Conservation (phyloP, 176 grass and related monocot genomes). For the Ampelocalamus luodianensis region DNA sequence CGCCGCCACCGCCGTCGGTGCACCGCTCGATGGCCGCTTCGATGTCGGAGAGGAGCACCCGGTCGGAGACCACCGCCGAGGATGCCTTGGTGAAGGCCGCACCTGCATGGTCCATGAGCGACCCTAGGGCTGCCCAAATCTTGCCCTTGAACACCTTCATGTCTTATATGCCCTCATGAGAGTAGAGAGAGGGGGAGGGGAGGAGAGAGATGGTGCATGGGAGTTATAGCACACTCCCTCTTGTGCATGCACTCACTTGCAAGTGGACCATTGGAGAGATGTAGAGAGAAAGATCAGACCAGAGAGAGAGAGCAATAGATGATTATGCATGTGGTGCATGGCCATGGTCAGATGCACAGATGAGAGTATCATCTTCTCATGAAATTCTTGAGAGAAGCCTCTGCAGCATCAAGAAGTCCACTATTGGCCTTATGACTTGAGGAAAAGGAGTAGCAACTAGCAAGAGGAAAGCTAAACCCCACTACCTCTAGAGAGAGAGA, state of each 20-base stretch:
- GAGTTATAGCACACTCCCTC: constrained; percentile 47
- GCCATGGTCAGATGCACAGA: constrained; percentile 40
- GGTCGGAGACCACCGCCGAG: constrained; percentile 38
- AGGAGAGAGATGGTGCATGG: constrained; percentile 36
- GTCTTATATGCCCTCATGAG: constrained; percentile 51
- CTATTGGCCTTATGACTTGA: constrained; percentile 68
- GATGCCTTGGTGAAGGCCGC: constrained; percentile 12
- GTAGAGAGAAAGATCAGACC: background rate
- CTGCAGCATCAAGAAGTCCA: constrained; percentile 50
- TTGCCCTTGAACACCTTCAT: constrained; percentile 89
- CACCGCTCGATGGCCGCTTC: constrained; percentile 73
- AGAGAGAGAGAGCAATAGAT: background rate
- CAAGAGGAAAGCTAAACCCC: constrained; percentile 37
- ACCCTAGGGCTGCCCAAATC: constrained; percentile 72
- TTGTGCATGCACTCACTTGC: constrained; percentile 40
- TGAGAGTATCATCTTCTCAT: constrained; percentile 48
- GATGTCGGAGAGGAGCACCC: constrained; percentile 64
- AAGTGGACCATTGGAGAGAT: constrained; percentile 26
- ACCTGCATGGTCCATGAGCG: constrained; percentile 67
- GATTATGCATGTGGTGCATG: background rate
- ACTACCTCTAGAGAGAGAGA: background rate
- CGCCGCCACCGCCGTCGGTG: constrained; percentile 45
- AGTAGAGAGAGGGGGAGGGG: constrained; percentile 28
- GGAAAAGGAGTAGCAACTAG: constrained; percentile 37
- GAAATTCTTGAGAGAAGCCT: constrained; percentile 56